phyloP scores from a whole-genome alignment of 140 eudicot species.

The Bidens hawaiensis region DNA sequence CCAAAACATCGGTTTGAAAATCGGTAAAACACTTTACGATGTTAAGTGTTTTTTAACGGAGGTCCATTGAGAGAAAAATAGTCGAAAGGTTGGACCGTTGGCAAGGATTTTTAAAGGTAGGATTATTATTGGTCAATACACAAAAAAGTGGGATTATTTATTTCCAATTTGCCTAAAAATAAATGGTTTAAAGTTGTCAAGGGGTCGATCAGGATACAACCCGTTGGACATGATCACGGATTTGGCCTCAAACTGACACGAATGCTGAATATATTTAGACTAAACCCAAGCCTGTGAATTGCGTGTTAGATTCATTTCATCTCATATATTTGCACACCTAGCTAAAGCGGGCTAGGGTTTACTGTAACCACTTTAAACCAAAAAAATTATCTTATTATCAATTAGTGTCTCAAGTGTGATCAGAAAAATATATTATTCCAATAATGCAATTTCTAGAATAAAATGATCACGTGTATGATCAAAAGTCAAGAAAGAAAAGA shows the following conservation, averaged over 20 bases:
- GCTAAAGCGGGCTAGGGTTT: neutral
- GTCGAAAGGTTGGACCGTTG: no score
- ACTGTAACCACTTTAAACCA: neutral
- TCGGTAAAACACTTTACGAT: no score
- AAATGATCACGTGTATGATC: neutral
- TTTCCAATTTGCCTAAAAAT: no score
- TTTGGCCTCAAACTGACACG: neutral
- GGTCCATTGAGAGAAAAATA: no score
- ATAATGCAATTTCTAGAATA: neutral
- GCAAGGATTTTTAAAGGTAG: no score
- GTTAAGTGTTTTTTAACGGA: no score
- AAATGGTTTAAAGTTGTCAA: neutral
- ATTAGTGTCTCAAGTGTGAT: neutral
- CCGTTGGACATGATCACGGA: neutral
- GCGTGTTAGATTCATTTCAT: neutral
- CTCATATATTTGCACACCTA: no score
- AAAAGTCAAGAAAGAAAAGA: neutral
- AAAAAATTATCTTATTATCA: neutral
- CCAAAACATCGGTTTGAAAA: no score
- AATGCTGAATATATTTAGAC: neutral
- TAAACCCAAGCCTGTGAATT: neutral
- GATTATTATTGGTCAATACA: no score
- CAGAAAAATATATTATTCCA: neutral
- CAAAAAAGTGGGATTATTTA: no score
- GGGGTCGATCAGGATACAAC: neutral